Base-by-base conservation (phyloP, 2,329 filamentous ascomycete species). In the Ophiostoma pallidulum region DNA sequence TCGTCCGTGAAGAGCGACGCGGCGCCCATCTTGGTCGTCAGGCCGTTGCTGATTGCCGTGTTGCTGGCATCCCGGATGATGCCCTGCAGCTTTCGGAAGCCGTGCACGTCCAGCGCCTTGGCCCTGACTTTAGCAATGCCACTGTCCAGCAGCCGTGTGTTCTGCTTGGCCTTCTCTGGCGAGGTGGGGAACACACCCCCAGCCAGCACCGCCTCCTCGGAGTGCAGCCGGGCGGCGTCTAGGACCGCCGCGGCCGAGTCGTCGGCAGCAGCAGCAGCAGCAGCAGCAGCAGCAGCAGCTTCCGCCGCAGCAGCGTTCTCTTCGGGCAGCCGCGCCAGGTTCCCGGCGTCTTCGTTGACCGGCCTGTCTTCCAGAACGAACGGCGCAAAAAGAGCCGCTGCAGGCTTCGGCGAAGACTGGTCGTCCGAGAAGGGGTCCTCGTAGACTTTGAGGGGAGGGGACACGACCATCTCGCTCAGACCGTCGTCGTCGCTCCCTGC, bases 81-180 rank as follows among this genome's bases (percentile, higher is more conserved):
- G 33, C 81, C 81, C 62, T 90, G 85, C 41, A 90, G 70, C 58
- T 86, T 85, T 45, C 85, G 78, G 71, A 90, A 88, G 48, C 85
- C 85, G 59, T 89, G 84, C 4, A 86, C 84, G 59, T 90, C 86
- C n/a, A 91, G 74, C 1, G 78, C 78, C 57, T 79, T 78, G 26
- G 77, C 73, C 55, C 80, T 80, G 56, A 90, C 82, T 53, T 85
- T 84, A 44, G 79, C 70, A 55, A 90, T 85, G 42, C 83, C 86
- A 56, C 84, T 89, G 28, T 82, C 77, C 5, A 91, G 72, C 20
- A 90, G 69, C 38, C 82, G 77, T 8, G 67, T 65, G 56, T 73
- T 78, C 54, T 81, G 77, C 41, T 72, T 73, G 4, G 66, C 58
- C 57, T 77, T 79, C 9, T 82, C 78, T 0, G 72, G 68, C 0